A percentile compares a stretch with the other conserved stretches of the same genome.
Evolutionary conservation across 2,329 filamentous ascomycete species (phyloP).

Genomic region (Ophiostoma australiae): DNA sequence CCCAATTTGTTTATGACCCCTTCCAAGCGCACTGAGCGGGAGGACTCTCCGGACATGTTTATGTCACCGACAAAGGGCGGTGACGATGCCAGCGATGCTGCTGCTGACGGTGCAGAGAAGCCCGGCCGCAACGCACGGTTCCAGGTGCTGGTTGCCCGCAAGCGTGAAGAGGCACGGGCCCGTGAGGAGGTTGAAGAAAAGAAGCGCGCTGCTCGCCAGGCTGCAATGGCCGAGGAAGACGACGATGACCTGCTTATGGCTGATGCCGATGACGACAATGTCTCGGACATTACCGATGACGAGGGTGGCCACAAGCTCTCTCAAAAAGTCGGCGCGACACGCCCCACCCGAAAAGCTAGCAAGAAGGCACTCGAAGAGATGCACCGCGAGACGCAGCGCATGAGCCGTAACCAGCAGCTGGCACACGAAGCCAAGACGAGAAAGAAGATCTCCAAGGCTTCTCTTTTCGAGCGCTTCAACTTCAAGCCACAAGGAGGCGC

Average conservation of each 20-base stretch:
- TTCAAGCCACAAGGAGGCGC: constrained; percentile 46
- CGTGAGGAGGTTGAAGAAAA: constrained; percentile 57
- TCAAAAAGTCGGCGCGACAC: constrained; percentile 42
- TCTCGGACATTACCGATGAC: constrained; percentile 56
- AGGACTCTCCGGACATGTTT: constrained; percentile 24
- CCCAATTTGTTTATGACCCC: constrained; percentile 9
- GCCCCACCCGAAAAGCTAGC: constrained; percentile 73
- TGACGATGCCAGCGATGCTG: constrained; percentile 33
- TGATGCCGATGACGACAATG: constrained; percentile 44
- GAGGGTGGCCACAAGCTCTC: constrained; percentile 62
- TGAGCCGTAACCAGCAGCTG: constrained; percentile 85
- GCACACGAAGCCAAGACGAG: constrained; percentile 84
- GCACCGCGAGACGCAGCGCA: constrained; percentile 86
- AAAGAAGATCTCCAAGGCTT: constrained; percentile 81
- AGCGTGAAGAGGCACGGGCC: constrained; percentile 64
- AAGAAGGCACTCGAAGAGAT: constrained; percentile 95
- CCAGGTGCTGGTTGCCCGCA: constrained; percentile 66
- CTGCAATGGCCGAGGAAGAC: constrained; percentile 30
- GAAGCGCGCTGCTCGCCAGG: constrained; percentile 43
- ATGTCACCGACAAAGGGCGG: constrained; percentile 27
- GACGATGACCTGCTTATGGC: constrained; percentile 38
- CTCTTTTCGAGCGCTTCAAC: constrained; percentile 80
- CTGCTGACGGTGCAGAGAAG: constrained; percentile 44
- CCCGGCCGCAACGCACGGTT: constrained; percentile 56
- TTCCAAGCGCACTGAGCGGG: constrained; percentile 6